Evolutionary conservation across 139 green algal species (phyloP), one percentile per base, ranked within the genome.

Genomic region (Closterium sp.): DNA sequence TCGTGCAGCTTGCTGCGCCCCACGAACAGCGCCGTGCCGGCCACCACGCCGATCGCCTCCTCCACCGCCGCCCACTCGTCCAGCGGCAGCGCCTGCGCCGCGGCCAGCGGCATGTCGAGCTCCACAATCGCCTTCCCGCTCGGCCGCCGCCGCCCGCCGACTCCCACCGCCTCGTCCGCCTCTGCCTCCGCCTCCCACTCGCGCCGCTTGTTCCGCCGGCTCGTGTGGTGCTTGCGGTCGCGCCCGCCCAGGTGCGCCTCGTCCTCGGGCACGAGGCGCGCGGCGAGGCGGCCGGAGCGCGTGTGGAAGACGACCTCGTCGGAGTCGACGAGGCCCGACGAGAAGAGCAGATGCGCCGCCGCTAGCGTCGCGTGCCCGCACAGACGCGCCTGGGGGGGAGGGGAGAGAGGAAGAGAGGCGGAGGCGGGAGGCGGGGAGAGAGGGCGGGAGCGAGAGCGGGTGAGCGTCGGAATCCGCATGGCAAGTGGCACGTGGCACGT

Each of bases 291-390:
- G 38, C 88, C 91, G 30, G 88, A 90, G 33, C 43, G 33, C 21
- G 91, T 94, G 89, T 93, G 88, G 89, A 93, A 94, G 38, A 86
- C 31, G 33, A 93, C 31, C n/a, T 76, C 84, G 64, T 93, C 86
- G 32, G 30, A 86, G 30, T 87, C 55, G 33, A 94, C 91, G 25
- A 94, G 64, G 12, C 91, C 91, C n/a, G 91, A 31, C 33, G 88
- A 90, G 84, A 94, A 93, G 66, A 94, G 28, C 21, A 88, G 33
- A 36, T 94, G 91, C 16, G 88, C 88, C 21, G 95, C 21, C 1
- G 96, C 96, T 23, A 97, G 88, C 32, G 96, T 97, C 21, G 96
- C 96, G 93, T 97, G 96, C 10, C 96, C 96, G 90, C 96, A 98
- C 43, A 97, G 91, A 3, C 94, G 92, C n/a, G 97, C 96, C 90